Percentiles rank a stretch among this genome's conserved stretches.
Evolutionary conservation across 441 rosid genomes (phyloP).

Genomic region (Euphorbia corollata): DNA sequence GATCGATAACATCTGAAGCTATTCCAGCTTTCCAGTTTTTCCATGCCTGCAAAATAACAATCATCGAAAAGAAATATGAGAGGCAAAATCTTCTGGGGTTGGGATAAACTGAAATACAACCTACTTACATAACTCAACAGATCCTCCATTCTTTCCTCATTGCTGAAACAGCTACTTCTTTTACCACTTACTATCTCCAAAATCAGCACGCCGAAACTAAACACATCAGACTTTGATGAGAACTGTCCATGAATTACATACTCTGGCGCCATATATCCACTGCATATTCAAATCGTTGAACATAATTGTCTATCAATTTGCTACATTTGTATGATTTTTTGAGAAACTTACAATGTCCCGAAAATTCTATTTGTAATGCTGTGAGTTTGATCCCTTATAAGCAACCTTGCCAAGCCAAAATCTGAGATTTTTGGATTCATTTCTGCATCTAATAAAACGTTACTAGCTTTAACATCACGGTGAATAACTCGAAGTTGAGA

Average conservation of each 20-base stretch:
- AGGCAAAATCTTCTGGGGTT: no score
- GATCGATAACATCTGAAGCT: conserved; percentile 19
- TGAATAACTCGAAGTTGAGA: conserved; percentile 56
- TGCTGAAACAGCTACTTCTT: conserved; percentile 5
- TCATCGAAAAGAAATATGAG: not conserved
- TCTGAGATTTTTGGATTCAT: conserved; percentile 33
- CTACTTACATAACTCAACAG: conserved; percentile 16
- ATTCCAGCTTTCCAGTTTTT: conserved; percentile 22
- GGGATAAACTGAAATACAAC: not conserved
- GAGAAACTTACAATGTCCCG: conserved; percentile 54
- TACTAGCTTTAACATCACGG: conserved; percentile 55
- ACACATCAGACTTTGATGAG: conserved; percentile 26
- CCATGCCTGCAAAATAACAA: conserved; percentile 27
- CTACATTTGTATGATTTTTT: no score
- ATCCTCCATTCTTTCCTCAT: conserved; percentile 1
- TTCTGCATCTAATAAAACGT: conserved; percentile 25
- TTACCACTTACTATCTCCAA: conserved; percentile 23
- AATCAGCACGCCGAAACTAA: conserved; percentile 22
- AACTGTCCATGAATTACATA: conserved; percentile 8
- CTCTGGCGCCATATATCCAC: conserved; percentile 24
- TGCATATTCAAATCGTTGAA: not conserved
- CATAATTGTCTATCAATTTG: not conserved
- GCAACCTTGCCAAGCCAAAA: conserved; percentile 34
- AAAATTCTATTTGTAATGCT: conserved; percentile 32
- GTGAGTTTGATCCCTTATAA: conserved; percentile 25